Percentiles rank a stretch among this genome's conserved stretches.
Evolutionary conservation across 2,329 filamentous ascomycete genomes (phyloP).

Genomic region (Penicillium verrucosum): DNA sequence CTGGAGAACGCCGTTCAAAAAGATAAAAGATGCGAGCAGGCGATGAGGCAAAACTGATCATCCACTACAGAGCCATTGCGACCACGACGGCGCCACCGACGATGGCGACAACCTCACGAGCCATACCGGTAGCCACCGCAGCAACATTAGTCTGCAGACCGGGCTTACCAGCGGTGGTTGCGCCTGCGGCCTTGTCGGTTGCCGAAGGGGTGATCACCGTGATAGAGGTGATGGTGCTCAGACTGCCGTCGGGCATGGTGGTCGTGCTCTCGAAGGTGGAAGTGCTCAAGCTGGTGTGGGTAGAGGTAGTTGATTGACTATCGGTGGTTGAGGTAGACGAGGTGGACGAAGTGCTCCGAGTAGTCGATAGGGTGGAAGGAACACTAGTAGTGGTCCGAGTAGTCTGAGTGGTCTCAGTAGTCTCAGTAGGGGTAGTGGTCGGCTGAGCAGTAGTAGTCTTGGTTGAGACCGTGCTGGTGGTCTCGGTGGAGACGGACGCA

Average conservation of each 20-base stretch:
- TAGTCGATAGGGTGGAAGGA: conserved; percentile 19
- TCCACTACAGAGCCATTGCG: conserved; percentile 37
- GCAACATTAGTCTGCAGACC: conserved; percentile 41
- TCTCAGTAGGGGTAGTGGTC: conserved; percentile 22
- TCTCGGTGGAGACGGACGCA: neutral
- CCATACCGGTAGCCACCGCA: conserved; percentile 26
- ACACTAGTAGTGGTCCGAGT: conserved; percentile 13
- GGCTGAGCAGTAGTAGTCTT: conserved; percentile 26
- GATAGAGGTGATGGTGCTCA: conserved; percentile 45
- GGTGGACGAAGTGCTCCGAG: conserved; percentile 12
- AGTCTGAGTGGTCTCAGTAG: conserved; percentile 4
- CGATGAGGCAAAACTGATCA: neutral
- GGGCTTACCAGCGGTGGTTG: conserved; percentile 27
- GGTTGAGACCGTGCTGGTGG: neutral
- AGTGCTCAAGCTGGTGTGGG: conserved; percentile 31
- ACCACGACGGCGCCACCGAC: conserved; percentile 42
- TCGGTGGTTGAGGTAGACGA: conserved; percentile 6
- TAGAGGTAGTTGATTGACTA: conserved; percentile 19
- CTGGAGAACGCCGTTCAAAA: conserved; percentile 4
- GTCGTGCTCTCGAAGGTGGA: conserved; percentile 42
- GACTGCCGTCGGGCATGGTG: conserved; percentile 42
- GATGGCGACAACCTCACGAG: conserved; percentile 38
- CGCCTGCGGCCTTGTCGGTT: conserved; percentile 19
- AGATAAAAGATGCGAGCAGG: neutral
- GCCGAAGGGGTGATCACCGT: conserved; percentile 42